These are phyloP conservation scores for Ogataea neopini DNA, from an alignment of 805 yeast genomes.

Conservation along the genomic window DNA sequence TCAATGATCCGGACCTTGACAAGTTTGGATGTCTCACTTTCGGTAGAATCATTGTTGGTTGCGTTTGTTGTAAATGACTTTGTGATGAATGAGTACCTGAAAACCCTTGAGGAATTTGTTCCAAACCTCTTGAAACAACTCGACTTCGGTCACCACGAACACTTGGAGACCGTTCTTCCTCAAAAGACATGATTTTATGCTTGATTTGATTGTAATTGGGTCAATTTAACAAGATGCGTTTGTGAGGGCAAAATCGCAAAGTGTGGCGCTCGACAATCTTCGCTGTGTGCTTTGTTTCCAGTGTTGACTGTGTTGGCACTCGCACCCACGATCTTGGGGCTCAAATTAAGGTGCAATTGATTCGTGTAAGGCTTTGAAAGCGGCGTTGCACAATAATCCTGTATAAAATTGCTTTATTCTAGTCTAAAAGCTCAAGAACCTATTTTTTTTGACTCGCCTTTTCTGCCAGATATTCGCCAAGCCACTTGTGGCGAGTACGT, in stretches of 20 bases:
- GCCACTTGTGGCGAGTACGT: conserved; percentile 5
- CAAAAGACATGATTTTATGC: conserved; percentile 1
- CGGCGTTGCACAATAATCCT: background rate
- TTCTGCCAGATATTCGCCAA: conserved; percentile 12
- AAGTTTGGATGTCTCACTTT: conserved; percentile 25
- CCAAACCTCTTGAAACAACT: background rate
- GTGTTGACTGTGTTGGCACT: background rate
- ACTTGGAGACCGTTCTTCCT: conserved; percentile 6
- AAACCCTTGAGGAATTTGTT: background rate
- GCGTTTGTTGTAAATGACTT: conserved; percentile 5
- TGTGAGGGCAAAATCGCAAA: conserved; percentile 6
- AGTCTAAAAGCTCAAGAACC: background rate
- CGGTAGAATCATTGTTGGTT: conserved; percentile 22
- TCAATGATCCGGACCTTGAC: conserved; percentile 25
- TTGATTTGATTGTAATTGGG: background rate
- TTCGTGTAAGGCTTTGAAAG: background rate
- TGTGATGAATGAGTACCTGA: background rate
- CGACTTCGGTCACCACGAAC: conserved; percentile 7
- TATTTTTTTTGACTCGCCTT: conserved; percentile 1
- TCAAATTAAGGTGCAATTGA: background rate
- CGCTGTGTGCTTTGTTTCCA: background rate
- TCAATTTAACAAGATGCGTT: background rate
- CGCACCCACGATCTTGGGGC: background rate
- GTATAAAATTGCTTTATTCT: conserved; percentile 3
- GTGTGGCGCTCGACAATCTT: conserved; percentile 2